Base-by-base conservation (phyloP, 768 basidiomycete genomes). In the Boletus tomentosulus region DNA sequence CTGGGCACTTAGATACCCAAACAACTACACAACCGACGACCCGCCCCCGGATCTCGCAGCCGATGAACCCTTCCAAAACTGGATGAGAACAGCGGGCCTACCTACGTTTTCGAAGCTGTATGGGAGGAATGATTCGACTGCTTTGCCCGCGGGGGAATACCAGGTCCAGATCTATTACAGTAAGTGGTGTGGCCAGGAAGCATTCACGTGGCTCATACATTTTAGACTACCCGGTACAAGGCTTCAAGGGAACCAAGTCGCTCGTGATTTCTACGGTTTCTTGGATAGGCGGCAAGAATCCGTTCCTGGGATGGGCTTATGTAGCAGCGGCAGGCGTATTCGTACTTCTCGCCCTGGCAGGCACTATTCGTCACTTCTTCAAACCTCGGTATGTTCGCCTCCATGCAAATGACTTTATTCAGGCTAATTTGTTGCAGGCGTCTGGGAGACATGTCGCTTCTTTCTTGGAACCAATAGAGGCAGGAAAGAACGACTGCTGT, bases 241-340 rank as follows among this genome's bases (percentile, higher is more conserved):
- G 86, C 9, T 99, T 90, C 76, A 85, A 85, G 49, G 97, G 97
- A 41, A 98, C 96, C 10, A 99, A 99, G 71, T 94, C 94, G 0
- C 79, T 99, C 55, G 95, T 99, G 31, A 89, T 99, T 57, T 94
- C 94, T 42, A 98, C 96, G 3, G 93, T 97, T 13, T 92, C 95
- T 2, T 98, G 96, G 95, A 92, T 97, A 66, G 97, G 97, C 11
- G 97, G 97, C 38, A 95, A 96, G 75, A 98, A 99, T 63, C 86
- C 94, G 1, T 99, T 99, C 85, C 78, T 99, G 19, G 97, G 97
- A 8, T 98, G 95, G 93, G 92, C 94, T 2, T 99, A 99, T 65
- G 87, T 99, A 43, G 95, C 87, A 15, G 83, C 93, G 1, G 85
- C 95, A 2, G 82, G 80, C 16, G 77, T 98, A 15, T 98, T 97